Conservation (phyloP, 192 early-diverging fungal genomes). For the Helicostylum pulchrum region DNA sequence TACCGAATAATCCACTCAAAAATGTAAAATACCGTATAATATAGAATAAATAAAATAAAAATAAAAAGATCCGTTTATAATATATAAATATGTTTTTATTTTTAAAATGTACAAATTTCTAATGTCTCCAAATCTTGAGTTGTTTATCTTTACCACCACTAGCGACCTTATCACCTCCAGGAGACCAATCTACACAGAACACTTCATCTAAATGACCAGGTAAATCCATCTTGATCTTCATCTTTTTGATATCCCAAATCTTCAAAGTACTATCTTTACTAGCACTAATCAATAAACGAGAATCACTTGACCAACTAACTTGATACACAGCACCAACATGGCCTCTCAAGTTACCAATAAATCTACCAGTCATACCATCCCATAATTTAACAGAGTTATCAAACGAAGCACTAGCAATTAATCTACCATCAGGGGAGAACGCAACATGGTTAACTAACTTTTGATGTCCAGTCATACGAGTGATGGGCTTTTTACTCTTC, state of each 20-base stretch:
- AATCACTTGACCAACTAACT: conserved; percentile 92
- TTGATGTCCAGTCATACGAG: conserved; percentile 87
- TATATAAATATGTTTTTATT: background rate
- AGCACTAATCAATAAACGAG: conserved; percentile 84
- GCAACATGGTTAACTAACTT: conserved; percentile 92
- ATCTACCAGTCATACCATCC: conserved; percentile 89
- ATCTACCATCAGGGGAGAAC: conserved; percentile 89
- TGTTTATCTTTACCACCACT: conserved; percentile 92
- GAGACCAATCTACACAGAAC: conserved; percentile 94
- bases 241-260: conserved; percentile 89
- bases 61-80: too few relatives aligned
- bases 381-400: conserved; percentile 98
- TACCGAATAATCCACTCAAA: background rate
- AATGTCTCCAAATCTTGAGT: conserved; percentile 76
- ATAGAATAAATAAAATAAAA: background rate
- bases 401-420: conserved; percentile 89
- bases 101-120: conserved; percentile 22
- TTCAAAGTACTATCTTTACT: conserved; percentile 93
- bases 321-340: conserved; percentile 98
- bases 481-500: conserved; percentile 73
- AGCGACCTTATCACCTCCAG: conserved; percentile 84
- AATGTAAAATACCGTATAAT: background rate
- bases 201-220: conserved; percentile 95
- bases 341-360: conserved; percentile 87
- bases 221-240: conserved; percentile 88